Percentiles rank a stretch among this genome's conserved stretches.
Conservation (phyloP, 75 land plant species). For the Larix kaempferi region DNA sequence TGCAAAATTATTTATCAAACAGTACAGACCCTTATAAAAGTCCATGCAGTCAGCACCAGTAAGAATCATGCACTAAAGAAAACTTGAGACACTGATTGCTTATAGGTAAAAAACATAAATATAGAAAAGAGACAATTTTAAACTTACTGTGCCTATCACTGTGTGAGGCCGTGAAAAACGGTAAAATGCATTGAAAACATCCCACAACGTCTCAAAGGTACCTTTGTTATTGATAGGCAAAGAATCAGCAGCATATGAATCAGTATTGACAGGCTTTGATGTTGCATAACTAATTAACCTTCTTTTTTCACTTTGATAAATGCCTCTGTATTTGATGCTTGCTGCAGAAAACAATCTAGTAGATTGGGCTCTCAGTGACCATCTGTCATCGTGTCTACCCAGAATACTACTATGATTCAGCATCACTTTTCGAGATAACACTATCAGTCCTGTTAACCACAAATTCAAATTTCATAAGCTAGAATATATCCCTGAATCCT, state of each 20-base stretch:
- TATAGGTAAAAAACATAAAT: neutral
- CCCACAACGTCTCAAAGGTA: neutral
- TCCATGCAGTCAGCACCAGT: neutral
- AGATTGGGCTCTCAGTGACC: neutral
- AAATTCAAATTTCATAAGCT: neutral
- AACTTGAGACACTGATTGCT: neutral
- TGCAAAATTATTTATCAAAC: neutral
- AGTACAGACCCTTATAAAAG: neutral
- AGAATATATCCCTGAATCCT: too few species aligned
- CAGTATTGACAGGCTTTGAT: slow-evolving; percentile 5
- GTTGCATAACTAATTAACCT: neutral
- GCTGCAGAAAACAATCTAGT: neutral
- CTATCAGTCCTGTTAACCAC: slow-evolving; percentile 1
- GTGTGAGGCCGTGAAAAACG: slow-evolving; percentile 96
- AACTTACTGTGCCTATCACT: slow-evolving; percentile 87
- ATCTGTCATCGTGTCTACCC: neutral
- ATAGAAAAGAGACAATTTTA: neutral
- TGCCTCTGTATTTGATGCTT: neutral
- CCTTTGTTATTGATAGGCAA: slow-evolving; percentile 2
- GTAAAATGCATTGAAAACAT: slow-evolving; percentile 58
- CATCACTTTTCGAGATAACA: neutral
- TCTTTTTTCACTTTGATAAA: neutral
- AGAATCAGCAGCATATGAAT: slow-evolving; percentile 4
- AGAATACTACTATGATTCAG: neutral
- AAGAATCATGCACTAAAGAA: slow-evolving; percentile 5